These are phyloP conservation scores for Saururus chinensis DNA, from an alignment of 164 flowering plant genomes.

Conservation along the genomic window DNA sequence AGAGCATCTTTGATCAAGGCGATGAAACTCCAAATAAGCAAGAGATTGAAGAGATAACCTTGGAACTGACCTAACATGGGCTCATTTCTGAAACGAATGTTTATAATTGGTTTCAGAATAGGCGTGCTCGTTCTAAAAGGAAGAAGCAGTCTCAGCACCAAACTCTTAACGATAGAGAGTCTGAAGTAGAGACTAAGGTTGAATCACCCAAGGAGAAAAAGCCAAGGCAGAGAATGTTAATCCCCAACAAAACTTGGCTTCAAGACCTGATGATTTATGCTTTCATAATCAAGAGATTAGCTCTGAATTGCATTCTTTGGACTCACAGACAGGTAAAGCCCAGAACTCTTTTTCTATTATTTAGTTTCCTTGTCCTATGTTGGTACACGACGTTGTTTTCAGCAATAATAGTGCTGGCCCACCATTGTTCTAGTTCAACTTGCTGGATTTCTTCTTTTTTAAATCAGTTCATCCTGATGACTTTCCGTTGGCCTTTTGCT, in stretches of 20 bases:
- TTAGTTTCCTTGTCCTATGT: slow-evolving; percentile 25
- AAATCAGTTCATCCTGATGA: no score
- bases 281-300: slow-evolving; percentile 47
- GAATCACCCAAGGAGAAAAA: slow-evolving; percentile 57
- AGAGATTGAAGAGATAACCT: slow-evolving; percentile 56
- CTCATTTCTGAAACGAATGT: slow-evolving; percentile 87
- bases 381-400: no score
- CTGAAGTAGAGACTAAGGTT: slow-evolving; percentile 67
- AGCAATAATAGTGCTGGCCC: slow-evolving; percentile 30
- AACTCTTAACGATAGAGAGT: slow-evolving; percentile 26
- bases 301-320: slow-evolving; percentile 41
- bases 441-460: no score
- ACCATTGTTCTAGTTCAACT: no score
- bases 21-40: slow-evolving; percentile 94
- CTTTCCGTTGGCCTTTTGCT: no score
- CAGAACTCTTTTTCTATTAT: slow-evolving; percentile 29
- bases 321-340: slow-evolving; percentile 25
- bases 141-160: slow-evolving; percentile 29
- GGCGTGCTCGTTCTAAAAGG: slow-evolving; percentile 83
- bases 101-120: slow-evolving; percentile 91
- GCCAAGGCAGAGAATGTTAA: slow-evolving; percentile 39
- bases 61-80: slow-evolving; percentile 73
- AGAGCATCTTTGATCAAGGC: slow-evolving; percentile 82
- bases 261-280: slow-evolving; percentile 43
- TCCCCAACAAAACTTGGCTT: slow-evolving; percentile 20